These are phyloP conservation scores for Crotalaria pallida DNA, from an alignment of 306 rosid species.

Conservation along the genomic window DNA sequence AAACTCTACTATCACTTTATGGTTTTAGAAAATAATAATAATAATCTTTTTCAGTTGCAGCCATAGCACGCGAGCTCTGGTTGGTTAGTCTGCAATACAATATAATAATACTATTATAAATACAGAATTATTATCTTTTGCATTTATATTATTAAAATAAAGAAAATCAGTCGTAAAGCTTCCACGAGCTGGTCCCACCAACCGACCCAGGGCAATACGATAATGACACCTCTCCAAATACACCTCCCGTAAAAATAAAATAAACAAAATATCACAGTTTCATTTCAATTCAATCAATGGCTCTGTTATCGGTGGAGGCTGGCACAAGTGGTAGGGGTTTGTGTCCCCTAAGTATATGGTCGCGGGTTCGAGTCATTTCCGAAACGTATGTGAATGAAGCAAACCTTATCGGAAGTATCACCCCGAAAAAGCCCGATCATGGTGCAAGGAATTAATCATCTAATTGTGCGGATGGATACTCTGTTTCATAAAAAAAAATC, in stretches of 20 bases:
- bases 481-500: no score
- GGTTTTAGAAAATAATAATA: constrained; percentile 27
- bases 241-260: neutral
- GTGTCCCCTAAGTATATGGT: no score
- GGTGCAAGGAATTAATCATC: no score
- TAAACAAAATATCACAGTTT: neutral
- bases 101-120: neutral
- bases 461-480: no score
- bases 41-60: constrained; percentile 30
- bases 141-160: neutral
- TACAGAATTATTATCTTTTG: neutral
- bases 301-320: neutral
- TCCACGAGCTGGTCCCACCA: constrained; percentile 32
- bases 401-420: no score
- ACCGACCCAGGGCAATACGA: constrained; percentile 72
- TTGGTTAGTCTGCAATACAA: constrained; percentile 59
- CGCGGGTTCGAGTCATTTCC: no score
- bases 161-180: constrained; percentile 3
- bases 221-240: constrained; percentile 71
- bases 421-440: no score
- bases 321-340: no score
- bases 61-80: constrained; percentile 69
- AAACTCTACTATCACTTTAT: constrained; percentile 6
- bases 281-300: neutral
- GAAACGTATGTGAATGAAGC: no score